Percentiles rank a stretch among this genome's conserved stretches.
Evolutionary conservation across 2,329 filamentous ascomycete genomes (phyloP).

Genomic region (Dactylellina leptospora): DNA sequence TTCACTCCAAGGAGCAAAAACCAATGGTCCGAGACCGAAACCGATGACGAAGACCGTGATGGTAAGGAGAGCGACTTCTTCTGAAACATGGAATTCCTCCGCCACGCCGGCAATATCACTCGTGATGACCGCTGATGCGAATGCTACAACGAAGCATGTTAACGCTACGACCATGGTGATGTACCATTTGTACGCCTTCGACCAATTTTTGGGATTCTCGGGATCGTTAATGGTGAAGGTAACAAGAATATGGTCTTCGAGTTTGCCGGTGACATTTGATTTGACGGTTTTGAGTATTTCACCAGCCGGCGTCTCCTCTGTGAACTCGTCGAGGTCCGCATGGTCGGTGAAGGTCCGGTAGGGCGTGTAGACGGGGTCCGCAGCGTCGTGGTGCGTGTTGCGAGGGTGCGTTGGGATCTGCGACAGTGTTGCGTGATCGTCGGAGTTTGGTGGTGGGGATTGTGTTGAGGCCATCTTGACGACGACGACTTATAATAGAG

Average conservation of each 20-base stretch:
- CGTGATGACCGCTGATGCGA: constrained; percentile 78
- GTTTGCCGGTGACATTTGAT: constrained; percentile 65
- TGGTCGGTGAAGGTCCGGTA: constrained; percentile 70
- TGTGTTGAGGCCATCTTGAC: constrained; percentile 2
- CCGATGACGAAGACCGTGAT: constrained; percentile 82
- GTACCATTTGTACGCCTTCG: constrained; percentile 79
- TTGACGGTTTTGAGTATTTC: constrained; percentile 67
- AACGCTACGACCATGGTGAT: constrained; percentile 83
- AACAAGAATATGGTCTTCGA: constrained; percentile 70
- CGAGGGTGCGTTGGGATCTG: constrained; percentile 25
- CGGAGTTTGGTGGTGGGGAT: neutral
- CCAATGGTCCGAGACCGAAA: constrained; percentile 82
- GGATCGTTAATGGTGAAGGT: constrained; percentile 76
- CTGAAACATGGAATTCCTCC: constrained; percentile 72
- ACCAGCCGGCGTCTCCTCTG: constrained; percentile 69
- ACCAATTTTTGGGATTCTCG: constrained; percentile 87
- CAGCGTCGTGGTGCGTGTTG: neutral
- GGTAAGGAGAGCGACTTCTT: constrained; percentile 76
- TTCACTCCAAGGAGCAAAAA: constrained; percentile 80
- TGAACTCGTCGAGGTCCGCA: constrained; percentile 74
- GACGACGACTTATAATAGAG: neutral
- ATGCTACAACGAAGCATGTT: constrained; percentile 78
- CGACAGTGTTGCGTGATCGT: constrained; percentile 32
- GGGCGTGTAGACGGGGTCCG: constrained; percentile 65
- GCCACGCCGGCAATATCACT: constrained; percentile 74